These are phyloP conservation scores for Globisporangium acanthophoron DNA, from an alignment of 352 stramenopile genomes.

Conservation along the genomic window DNA sequence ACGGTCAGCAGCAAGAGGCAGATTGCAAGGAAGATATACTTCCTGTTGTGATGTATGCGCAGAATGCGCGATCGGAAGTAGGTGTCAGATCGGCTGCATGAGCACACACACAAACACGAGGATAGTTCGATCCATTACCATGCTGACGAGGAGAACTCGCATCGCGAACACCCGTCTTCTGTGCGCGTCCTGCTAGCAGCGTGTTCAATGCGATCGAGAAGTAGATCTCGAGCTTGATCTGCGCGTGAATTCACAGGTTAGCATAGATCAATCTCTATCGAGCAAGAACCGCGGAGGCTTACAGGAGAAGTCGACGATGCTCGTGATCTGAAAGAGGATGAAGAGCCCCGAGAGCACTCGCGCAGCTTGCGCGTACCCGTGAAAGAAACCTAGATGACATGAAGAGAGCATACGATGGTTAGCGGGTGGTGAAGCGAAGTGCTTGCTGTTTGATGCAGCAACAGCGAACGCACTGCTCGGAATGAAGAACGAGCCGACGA, in stretches of 20 bases:
- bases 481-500: constrained; percentile 73
- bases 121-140: background rate
- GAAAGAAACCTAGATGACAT: constrained; percentile 44
- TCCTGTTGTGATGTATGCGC: constrained; percentile 23
- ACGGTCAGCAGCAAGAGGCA: constrained; percentile 67
- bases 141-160: background rate
- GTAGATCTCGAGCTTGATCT: constrained; percentile 58
- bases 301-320: constrained; percentile 74
- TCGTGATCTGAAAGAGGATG: constrained; percentile 78
- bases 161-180: background rate
- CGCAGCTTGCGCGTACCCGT: constrained; percentile 49
- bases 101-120: background rate
- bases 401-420: background rate
- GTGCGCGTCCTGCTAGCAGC: constrained; percentile 17
- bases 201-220: constrained; percentile 47
- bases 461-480: constrained; percentile 34
- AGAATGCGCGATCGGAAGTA: background rate
- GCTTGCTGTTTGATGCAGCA: too few relatives aligned
- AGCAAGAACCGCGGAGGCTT: constrained; percentile 14
- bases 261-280: background rate
- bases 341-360: constrained; percentile 58
- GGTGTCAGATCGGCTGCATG: too few relatives aligned
- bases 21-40: constrained; percentile 46
- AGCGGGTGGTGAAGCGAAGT: background rate
- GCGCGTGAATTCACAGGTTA: background rate